These are phyloP conservation scores for Xylaria digitata DNA, from an alignment of 2,329 filamentous ascomycete genomes.

Conservation along the genomic window DNA sequence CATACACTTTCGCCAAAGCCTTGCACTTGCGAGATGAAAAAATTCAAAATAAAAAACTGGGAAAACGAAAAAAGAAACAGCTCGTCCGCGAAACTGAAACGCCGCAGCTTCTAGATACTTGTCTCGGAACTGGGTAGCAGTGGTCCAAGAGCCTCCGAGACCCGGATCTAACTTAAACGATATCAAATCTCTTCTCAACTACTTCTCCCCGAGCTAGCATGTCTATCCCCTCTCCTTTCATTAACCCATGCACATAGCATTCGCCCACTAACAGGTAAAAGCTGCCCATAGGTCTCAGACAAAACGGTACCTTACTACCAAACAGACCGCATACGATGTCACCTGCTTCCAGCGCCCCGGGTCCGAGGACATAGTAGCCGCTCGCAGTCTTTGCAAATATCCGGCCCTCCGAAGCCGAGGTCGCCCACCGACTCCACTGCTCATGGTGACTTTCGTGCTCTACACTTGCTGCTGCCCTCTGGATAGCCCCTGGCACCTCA, in stretches of 20 bases:
- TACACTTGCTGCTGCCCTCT: too few relatives aligned
- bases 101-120: too few relatives aligned
- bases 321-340: conserved; percentile 5
- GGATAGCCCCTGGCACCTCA: too few relatives aligned
- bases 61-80: too few relatives aligned
- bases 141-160: too few relatives aligned
- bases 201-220: conserved; percentile 3
- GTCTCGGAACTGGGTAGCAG: too few relatives aligned
- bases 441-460: neutral
- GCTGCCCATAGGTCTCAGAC: conserved; percentile 6
- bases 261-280: conserved; percentile 5
- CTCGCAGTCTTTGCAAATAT: neutral
- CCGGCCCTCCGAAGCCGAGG: neutral
- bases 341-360: neutral
- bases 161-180: neutral
- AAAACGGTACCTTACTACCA: conserved; percentile 9
- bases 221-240: conserved; percentile 12
- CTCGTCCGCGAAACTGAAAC: too few relatives aligned
- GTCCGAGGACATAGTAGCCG: conserved; percentile 11
- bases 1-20: too few relatives aligned
- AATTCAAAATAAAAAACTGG: too few relatives aligned
- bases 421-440: neutral
- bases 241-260: conserved; percentile 19
- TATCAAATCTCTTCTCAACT: conserved; percentile 6
- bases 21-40: too few relatives aligned